These are phyloP conservation scores for Neckera pumila DNA, from an alignment of 225 moss, liverwort and hornwort species.

Conservation along the genomic window DNA sequence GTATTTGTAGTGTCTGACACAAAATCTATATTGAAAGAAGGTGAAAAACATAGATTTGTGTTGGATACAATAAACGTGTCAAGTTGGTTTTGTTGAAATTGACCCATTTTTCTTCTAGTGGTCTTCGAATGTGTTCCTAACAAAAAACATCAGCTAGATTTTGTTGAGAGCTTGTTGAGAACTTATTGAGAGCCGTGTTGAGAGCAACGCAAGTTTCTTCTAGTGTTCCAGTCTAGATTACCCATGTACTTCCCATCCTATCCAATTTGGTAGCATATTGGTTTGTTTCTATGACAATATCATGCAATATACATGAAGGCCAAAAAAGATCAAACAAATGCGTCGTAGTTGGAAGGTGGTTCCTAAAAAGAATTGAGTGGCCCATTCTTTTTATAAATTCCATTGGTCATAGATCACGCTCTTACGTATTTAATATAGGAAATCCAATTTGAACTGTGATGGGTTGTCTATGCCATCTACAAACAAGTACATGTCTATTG, in stretches of 20 bases:
- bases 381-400: neutral
- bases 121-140: too few relatives aligned
- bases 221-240: accelerated
- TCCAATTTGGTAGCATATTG: neutral
- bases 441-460: accelerated
- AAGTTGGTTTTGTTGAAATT: too few relatives aligned
- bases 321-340: neutral
- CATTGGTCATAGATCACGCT: too few relatives aligned
- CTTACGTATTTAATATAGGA: neutral
- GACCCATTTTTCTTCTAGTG: too few relatives aligned
- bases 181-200: too few relatives aligned
- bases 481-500: neutral
- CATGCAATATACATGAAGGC: neutral
- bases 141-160: too few relatives aligned
- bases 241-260: neutral
- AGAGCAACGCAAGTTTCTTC: too few relatives aligned
- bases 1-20: too few relatives aligned
- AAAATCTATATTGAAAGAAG: too few relatives aligned
- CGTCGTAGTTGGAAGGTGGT: neutral
- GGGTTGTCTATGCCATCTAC: neutral
- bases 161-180: too few relatives aligned
- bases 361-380: neutral
- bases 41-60: too few relatives aligned
- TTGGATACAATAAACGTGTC: too few relatives aligned
- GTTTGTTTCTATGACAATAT: neutral